Evolutionary conservation across 768 basidiomycete species (phyloP).

Genomic region (Cystofilobasidium macerans): DNA sequence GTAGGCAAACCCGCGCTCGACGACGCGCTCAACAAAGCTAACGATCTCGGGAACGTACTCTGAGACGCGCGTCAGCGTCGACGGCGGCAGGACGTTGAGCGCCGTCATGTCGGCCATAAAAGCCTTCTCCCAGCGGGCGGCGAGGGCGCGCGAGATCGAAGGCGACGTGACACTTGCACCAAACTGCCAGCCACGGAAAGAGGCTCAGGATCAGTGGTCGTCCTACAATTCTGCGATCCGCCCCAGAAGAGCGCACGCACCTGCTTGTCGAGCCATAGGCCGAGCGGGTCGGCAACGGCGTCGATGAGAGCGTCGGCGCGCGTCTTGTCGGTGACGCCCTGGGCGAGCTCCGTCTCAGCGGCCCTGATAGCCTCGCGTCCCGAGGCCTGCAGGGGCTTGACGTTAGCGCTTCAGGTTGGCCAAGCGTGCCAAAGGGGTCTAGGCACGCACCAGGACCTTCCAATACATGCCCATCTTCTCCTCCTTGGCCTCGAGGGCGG

Average conservation of each 20-base stretch:
- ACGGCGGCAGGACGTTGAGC: constrained; percentile 75
- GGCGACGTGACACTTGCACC: constrained; percentile 75
- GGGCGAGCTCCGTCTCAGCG: neutral
- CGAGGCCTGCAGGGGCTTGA: neutral
- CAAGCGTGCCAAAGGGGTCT: neutral
- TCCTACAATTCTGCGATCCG: constrained; percentile 25
- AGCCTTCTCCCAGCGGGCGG: constrained; percentile 75
- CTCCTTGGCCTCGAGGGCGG: constrained; percentile 60
- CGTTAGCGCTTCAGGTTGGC: neutral
- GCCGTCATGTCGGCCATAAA: constrained; percentile 88
- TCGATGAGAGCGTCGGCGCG: constrained; percentile 47
- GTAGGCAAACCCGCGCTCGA: constrained; percentile 76
- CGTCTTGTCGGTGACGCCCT: constrained; percentile 15
- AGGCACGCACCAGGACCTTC: constrained; percentile 54
- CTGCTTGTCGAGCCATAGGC: constrained; percentile 60
- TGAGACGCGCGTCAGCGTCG: constrained; percentile 84
- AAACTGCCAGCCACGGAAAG: constrained; percentile 44
- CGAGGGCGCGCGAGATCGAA: constrained; percentile 65
- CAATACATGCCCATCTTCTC: constrained; percentile 92
- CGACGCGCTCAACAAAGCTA: constrained; percentile 69
- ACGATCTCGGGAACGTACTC: constrained; percentile 96
- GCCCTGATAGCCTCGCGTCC: constrained; percentile 12
- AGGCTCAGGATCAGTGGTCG: neutral
- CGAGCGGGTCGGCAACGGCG: constrained; percentile 64
- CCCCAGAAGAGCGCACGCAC: constrained; percentile 39